These are phyloP conservation scores for Chlorencoelia australis DNA, from an alignment of 2,329 filamentous ascomycete species.

Conservation along the genomic window DNA sequence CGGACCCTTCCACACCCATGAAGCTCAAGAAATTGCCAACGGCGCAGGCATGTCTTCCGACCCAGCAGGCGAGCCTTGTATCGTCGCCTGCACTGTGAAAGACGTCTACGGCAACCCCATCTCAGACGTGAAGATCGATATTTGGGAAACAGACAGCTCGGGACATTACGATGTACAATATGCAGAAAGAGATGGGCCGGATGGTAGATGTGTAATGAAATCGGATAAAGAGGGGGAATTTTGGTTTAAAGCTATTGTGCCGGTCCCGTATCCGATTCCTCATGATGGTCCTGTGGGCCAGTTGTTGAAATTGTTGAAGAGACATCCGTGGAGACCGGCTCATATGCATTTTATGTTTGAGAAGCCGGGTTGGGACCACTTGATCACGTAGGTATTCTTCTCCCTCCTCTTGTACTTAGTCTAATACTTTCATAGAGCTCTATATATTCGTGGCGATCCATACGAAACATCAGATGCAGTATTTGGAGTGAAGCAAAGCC, in stretches of 20 bases:
- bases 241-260: conserved; percentile 78
- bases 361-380: conserved; percentile 65
- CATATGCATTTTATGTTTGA: conserved; percentile 89
- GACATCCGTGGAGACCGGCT: conserved; percentile 68
- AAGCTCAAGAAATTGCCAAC: conserved; percentile 47
- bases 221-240: conserved; percentile 65
- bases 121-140: conserved; percentile 59
- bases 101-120: conserved; percentile 55
- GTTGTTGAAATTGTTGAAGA: conserved; percentile 51
- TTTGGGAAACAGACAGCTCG: conserved; percentile 78
- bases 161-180: conserved; percentile 79
- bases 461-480: conserved; percentile 78
- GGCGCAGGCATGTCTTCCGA: conserved; percentile 59
- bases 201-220: conserved; percentile 61
- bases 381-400: conserved; percentile 61
- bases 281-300: conserved; percentile 75
- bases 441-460: conserved; percentile 67
- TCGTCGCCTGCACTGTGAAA: conserved; percentile 63
- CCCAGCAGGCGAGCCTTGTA: conserved; percentile 55
- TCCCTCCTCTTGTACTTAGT: not conserved
- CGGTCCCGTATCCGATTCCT: conserved; percentile 78
- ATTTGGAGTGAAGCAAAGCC: conserved; percentile 76
- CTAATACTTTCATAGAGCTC: conserved; percentile 39
- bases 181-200: conserved; percentile 49
- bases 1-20: conserved; percentile 76